These are phyloP conservation scores for Apiospora aurea DNA, from an alignment of 2,329 filamentous ascomycete species.

Conservation along the genomic window DNA sequence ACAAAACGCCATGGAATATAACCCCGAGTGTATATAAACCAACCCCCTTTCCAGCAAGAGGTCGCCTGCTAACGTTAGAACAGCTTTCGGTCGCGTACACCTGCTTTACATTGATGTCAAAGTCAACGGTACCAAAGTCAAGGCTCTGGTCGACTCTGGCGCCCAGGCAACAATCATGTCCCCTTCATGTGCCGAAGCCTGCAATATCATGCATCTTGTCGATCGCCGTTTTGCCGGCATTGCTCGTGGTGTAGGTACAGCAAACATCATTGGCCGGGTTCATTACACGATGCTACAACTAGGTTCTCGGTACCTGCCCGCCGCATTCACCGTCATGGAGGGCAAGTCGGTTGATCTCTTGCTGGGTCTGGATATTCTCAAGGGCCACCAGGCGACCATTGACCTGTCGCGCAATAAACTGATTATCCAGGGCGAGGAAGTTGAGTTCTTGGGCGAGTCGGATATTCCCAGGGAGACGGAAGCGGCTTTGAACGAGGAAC, in stretches of 20 bases:
- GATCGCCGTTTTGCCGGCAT: slow-evolving; percentile 92
- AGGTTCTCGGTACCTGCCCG: slow-evolving; percentile 84
- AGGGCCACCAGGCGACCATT: slow-evolving; percentile 91
- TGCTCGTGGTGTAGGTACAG: slow-evolving; percentile 92
- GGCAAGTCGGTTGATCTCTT: slow-evolving; percentile 95
- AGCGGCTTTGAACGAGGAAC: slow-evolving; percentile 77
- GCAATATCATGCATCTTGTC: slow-evolving; percentile 95
- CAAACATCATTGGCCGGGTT: slow-evolving; percentile 91
- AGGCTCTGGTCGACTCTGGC: slow-evolving; percentile 96
- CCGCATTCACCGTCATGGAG: slow-evolving; percentile 99
- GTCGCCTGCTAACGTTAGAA: slow-evolving; percentile 15
- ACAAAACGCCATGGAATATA: slow-evolving; percentile 96
- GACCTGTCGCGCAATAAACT: slow-evolving; percentile 86
- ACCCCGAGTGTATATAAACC: slow-evolving; percentile 81
- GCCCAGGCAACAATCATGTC: slow-evolving; percentile 99
- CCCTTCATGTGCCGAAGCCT: slow-evolving; percentile 86
- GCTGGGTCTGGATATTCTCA: slow-evolving; percentile 94
- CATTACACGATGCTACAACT: slow-evolving; percentile 96
- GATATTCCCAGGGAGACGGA: slow-evolving; percentile 90
- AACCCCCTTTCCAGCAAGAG: neutral
- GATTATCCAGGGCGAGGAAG: slow-evolving; percentile 86
- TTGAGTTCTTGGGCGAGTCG: slow-evolving; percentile 88
- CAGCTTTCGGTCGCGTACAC: slow-evolving; percentile 92
- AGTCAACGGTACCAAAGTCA: slow-evolving; percentile 91
- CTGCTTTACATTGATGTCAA: slow-evolving; percentile 97